Conservation (phyloP, 495 filamentous ascomycete genomes). For the Penicillium antarcticum region DNA sequence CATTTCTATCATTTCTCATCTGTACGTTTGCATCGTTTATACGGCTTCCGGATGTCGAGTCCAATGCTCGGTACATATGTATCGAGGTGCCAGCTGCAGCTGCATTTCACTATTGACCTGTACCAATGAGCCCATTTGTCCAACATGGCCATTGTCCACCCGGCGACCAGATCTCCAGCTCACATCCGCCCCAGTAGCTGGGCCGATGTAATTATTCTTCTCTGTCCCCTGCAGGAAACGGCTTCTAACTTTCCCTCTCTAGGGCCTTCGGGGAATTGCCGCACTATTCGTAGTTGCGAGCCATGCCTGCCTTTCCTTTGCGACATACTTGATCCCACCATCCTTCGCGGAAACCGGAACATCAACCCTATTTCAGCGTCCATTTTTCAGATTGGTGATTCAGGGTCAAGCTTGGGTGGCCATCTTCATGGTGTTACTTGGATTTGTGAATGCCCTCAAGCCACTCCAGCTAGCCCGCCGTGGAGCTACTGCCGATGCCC, state of each 20-base stretch:
- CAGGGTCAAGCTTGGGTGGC: conserved; percentile 11
- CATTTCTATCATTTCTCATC: no score
- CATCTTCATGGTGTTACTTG: conserved; percentile 10
- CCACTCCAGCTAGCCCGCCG: conserved; percentile 10
- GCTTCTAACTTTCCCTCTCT: neutral
- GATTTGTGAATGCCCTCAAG: conserved; percentile 12
- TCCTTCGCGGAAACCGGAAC: conserved; percentile 4
- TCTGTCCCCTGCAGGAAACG: neutral
- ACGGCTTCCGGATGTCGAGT: no score
- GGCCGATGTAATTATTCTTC: conserved; percentile 8
- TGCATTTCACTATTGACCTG: conserved; percentile 5
- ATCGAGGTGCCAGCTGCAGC: conserved; percentile 5
- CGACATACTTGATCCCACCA: conserved; percentile 5
- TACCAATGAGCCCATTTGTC: conserved; percentile 1
- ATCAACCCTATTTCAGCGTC: conserved; percentile 9
- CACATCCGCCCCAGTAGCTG: conserved; percentile 4
- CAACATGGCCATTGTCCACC: conserved; percentile 7
- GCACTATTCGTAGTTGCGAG: conserved; percentile 13
- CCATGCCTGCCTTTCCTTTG: conserved; percentile 9
- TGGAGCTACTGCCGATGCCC: conserved; percentile 6
- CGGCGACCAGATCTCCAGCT: conserved; percentile 1
- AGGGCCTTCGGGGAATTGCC: conserved; percentile 13
- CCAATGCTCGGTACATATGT: neutral
- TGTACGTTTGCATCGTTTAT: no score
- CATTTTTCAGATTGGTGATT: conserved; percentile 10